A percentile compares a stretch with the other conserved stretches of the same genome.
Evolutionary conservation across 2,329 filamentous ascomycete species (phyloP).

Genomic region (Daldinia eschscholtzii): DNA sequence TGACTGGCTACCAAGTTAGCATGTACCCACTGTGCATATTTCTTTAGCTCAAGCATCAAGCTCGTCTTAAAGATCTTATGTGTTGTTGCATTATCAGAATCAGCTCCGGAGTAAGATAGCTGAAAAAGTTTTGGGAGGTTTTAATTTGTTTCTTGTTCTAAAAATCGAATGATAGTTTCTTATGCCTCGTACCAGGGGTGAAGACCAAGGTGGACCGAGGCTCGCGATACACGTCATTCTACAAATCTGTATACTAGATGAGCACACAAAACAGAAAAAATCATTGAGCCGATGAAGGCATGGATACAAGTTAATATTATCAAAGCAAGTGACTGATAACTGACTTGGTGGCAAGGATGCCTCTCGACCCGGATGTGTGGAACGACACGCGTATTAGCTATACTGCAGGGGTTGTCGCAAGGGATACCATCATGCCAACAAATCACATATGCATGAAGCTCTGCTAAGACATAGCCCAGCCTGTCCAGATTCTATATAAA

Average conservation of each 20-base stretch:
- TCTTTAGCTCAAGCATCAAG: conserved; percentile 25
- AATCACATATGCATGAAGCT: background rate
- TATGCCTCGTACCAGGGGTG: background rate
- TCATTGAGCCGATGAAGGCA: conserved; percentile 23
- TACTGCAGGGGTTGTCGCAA: background rate
- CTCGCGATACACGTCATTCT: conserved; percentile 12
- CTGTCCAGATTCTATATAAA: background rate
- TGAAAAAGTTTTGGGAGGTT: conserved; percentile 21
- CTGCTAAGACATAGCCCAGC: background rate
- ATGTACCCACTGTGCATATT: conserved; percentile 35
- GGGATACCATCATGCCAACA: background rate
- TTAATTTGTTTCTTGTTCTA: conserved; percentile 10
- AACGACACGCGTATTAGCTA: background rate
- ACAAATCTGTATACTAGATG: conserved; percentile 39
- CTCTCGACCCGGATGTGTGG: background rate
- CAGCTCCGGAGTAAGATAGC: conserved; percentile 25
- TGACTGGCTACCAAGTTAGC: conserved; percentile 15
- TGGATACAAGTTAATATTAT: conserved; percentile 14
- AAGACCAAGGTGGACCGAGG: background rate
- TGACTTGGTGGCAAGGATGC: background rate
- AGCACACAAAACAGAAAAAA: conserved; percentile 14
- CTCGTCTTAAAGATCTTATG: conserved; percentile 22
- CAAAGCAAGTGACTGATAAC: background rate
- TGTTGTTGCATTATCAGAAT: conserved; percentile 29
- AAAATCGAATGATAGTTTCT: conserved; percentile 29